Evolutionary conservation across 441 rosid species (phyloP).

Genomic region (Mallotus japonicus): DNA sequence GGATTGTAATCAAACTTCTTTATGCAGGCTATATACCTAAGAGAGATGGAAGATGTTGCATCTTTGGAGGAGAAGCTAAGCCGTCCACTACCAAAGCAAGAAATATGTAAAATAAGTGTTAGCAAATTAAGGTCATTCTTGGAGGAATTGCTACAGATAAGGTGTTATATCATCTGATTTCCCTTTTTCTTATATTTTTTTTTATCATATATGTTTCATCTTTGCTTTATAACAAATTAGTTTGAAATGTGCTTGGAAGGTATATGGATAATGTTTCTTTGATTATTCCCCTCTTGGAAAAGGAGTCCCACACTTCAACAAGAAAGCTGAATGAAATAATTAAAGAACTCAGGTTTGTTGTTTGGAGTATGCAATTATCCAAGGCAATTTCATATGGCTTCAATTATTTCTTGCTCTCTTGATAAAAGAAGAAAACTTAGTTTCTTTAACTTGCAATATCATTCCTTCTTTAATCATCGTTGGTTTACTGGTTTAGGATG

Average conservation of each 20-base stretch:
- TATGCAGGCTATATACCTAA: conserved; percentile 58
- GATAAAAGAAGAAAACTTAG: too few relatives aligned
- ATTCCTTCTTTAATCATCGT: background rate
- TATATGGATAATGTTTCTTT: conserved; percentile 86
- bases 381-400: conserved; percentile 8
- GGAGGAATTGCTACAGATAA: conserved; percentile 84
- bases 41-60: conserved; percentile 73
- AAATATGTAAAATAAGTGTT: conserved; percentile 79
- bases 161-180: conserved; percentile 34
- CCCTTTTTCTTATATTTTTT: background rate
- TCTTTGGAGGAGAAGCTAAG: conserved; percentile 84
- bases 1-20: conserved; percentile 11
- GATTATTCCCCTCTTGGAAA: conserved; percentile 90
- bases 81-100: conserved; percentile 70
- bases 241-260: conserved; percentile 42
- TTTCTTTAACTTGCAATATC: background rate
- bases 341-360: conserved; percentile 79
- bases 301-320: conserved; percentile 66
- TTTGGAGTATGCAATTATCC: conserved; percentile 7
- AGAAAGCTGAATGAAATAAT: conserved; percentile 71
- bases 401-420: background rate
- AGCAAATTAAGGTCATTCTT: conserved; percentile 85
- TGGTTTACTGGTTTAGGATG: conserved; percentile 5
- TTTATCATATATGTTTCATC: conserved; percentile 4
- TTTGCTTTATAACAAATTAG: conserved; percentile 19